These are phyloP conservation scores for Erigeron canadensis DNA, from an alignment of 129 eudicot genomes.

Conservation along the genomic window DNA sequence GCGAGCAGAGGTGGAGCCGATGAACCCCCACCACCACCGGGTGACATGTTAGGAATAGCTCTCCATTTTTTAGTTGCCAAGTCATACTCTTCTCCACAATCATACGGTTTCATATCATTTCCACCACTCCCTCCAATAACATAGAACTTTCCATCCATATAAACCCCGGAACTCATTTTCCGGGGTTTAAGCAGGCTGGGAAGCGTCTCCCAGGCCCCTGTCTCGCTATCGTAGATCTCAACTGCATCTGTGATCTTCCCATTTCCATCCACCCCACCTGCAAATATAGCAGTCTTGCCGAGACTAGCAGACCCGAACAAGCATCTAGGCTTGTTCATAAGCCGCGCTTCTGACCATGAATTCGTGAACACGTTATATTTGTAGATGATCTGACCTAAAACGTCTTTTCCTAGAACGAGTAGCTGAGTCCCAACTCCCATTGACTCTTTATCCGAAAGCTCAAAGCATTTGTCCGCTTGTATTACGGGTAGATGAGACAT, in stretches of 20 bases:
- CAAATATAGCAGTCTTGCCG: slow-evolving; percentile 71
- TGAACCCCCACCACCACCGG: slow-evolving; percentile 22
- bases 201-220: slow-evolving; percentile 55
- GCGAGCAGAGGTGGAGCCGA: slow-evolving; percentile 76
- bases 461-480: slow-evolving; percentile 53
- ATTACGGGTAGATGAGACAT: slow-evolving; percentile 63
- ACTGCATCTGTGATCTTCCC: slow-evolving; percentile 52
- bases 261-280: slow-evolving; percentile 68
- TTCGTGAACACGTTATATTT: slow-evolving; percentile 65
- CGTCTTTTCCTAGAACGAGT: slow-evolving; percentile 62
- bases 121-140: slow-evolving; percentile 80
- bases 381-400: slow-evolving; percentile 49
- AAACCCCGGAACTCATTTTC: slow-evolving; percentile 79
- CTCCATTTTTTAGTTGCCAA: slow-evolving; percentile 44
- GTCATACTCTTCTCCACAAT: slow-evolving; percentile 71
- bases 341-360: slow-evolving; percentile 57
- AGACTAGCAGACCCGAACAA: slow-evolving; percentile 76
- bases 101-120: slow-evolving; percentile 33
- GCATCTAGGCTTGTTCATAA: slow-evolving; percentile 63
- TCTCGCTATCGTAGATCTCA: slow-evolving; percentile 65
- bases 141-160: slow-evolving; percentile 80
- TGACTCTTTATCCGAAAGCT: slow-evolving; percentile 68
- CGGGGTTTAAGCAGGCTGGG: slow-evolving; percentile 60
- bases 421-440: slow-evolving; percentile 78
- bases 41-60: slow-evolving; percentile 56